Evolutionary conservation across 192 early-diverging fungal genomes (phyloP).

Genomic region (Coemansia sp.): DNA sequence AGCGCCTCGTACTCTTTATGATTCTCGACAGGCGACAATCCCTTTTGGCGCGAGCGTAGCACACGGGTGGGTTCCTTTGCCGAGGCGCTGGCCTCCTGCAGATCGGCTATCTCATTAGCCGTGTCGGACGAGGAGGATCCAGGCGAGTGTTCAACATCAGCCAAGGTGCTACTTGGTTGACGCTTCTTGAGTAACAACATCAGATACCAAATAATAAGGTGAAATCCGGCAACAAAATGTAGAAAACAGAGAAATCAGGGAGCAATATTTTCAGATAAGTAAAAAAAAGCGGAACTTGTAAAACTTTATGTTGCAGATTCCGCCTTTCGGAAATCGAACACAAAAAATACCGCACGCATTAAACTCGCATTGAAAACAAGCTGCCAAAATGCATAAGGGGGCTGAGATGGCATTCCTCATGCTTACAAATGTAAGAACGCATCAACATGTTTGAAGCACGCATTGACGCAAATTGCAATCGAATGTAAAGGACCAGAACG

Average conservation of each 20-base stretch:
- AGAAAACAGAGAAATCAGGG: neutral
- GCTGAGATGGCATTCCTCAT: too few species aligned
- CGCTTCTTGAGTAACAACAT: conserved; percentile 26
- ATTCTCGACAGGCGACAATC: conserved; percentile 6
- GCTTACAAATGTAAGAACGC: too few species aligned
- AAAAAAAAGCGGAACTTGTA: too few species aligned
- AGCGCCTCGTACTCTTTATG: neutral
- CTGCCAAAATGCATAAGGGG: too few species aligned
- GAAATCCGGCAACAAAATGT: neutral
- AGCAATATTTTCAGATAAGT: neutral
- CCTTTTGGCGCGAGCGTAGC: conserved; percentile 17
- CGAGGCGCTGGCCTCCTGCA: neutral
- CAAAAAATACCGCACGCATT: too few species aligned
- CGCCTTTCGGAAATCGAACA: neutral
- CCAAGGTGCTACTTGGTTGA: conserved; percentile 8
- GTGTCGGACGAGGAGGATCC: neutral
- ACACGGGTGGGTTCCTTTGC: conserved; percentile 8
- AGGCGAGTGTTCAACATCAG: conserved; percentile 2
- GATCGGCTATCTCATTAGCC: conserved; percentile 4
- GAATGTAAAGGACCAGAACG: too few species aligned
- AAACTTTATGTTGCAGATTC: too few species aligned
- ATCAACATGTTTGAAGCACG: too few species aligned
- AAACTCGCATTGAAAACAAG: too few species aligned
- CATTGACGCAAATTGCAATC: too few species aligned
- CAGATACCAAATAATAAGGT: neutral